phyloP scores from a whole-genome alignment of 148 eudicot genomes.

The Rhododendron simsii region DNA sequence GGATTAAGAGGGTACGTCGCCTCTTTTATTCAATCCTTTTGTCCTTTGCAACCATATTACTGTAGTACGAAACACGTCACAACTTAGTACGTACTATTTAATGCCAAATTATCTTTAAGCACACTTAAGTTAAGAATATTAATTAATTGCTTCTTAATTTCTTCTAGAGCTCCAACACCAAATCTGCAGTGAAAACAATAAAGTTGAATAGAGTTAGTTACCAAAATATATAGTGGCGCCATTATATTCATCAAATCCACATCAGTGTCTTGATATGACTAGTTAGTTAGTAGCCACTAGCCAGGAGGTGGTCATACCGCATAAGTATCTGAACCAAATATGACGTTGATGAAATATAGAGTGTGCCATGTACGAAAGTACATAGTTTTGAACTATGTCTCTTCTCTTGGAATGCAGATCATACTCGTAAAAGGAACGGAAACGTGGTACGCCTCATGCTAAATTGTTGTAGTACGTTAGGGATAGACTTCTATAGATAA shows the following conservation, averaged over 20 bases:
- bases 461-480: too few relatives aligned
- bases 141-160: slow-evolving; percentile 5
- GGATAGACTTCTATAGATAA: too few relatives aligned
- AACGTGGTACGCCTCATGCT: too few relatives aligned
- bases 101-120: background rate
- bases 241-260: background rate
- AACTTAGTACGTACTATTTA: slow-evolving; percentile 7
- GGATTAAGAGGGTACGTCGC: slow-evolving; percentile 5
- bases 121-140: background rate
- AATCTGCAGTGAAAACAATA: slow-evolving; percentile 40
- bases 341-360: background rate
- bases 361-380: background rate
- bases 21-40: slow-evolving; percentile 19
- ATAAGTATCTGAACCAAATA: background rate
- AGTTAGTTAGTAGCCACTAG: too few relatives aligned
- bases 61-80: background rate
- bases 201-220: slow-evolving; percentile 6
- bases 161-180: slow-evolving; percentile 76
- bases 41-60: slow-evolving; percentile 15
- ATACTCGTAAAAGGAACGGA: too few relatives aligned
- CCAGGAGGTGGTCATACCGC: background rate
- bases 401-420: too few relatives aligned
- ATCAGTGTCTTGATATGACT: background rate
- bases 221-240: background rate
- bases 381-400: background rate